Conservation (phyloP, 2,329 filamentous ascomycete species). For the Chaetomium strumarium region DNA sequence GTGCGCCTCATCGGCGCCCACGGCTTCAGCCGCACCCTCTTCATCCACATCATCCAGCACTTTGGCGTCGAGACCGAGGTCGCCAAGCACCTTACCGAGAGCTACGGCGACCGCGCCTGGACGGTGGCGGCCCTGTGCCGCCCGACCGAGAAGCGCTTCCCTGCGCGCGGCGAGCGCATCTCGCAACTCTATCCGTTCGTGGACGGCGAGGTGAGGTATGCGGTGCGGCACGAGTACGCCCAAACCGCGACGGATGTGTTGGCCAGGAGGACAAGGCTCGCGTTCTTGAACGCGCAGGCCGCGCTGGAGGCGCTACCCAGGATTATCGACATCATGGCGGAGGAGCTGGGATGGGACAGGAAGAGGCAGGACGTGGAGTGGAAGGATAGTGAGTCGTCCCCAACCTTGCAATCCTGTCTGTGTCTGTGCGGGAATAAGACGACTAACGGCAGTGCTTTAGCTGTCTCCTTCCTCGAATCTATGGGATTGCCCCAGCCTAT, state of each 20-base stretch:
- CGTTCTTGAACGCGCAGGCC: conserved; percentile 88
- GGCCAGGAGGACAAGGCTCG: conserved; percentile 74
- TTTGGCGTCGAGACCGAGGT: conserved; percentile 89
- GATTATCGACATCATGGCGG: conserved; percentile 83
- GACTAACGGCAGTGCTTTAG: conserved; percentile 30
- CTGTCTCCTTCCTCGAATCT: conserved; percentile 54
- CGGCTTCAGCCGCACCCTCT: conserved; percentile 79
- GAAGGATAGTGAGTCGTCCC: conserved; percentile 56
- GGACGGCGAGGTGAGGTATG: conserved; percentile 86
- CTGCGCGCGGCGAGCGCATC: conserved; percentile 74
- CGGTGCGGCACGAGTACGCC: conserved; percentile 82
- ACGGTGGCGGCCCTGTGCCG: conserved; percentile 75
- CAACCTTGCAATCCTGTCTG: not conserved
- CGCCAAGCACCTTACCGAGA: conserved; percentile 77
- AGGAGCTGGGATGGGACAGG: conserved; percentile 73
- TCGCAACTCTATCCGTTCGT: conserved; percentile 81
- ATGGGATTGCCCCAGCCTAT: conserved; percentile 61
- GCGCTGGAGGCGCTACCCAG: conserved; percentile 77
- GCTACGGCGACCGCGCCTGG: conserved; percentile 92
- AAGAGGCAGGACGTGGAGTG: conserved; percentile 73
- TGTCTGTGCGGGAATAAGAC: conserved; percentile 1
- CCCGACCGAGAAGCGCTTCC: conserved; percentile 73
- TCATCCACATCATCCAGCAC: conserved; percentile 92
- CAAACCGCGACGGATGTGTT: conserved; percentile 86
- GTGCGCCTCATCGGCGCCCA: conserved; percentile 72